phyloP scores from a whole-genome alignment of 2,329 filamentous ascomycete genomes.

The Huntiella moniliformis region DNA sequence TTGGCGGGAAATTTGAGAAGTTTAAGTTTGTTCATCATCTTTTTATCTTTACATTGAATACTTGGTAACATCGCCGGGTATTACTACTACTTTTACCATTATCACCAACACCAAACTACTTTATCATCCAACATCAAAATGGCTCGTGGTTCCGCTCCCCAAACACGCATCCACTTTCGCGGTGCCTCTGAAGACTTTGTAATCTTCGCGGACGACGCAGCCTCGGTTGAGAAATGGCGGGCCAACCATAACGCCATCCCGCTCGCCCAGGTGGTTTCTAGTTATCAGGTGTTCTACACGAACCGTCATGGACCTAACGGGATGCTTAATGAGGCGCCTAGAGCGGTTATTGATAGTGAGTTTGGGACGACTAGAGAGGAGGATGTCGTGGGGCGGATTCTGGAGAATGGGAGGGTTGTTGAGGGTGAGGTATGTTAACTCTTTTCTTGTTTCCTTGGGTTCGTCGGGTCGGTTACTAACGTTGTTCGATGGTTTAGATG shows the following conservation, averaged over 20 bases:
- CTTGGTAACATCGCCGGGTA: not conserved
- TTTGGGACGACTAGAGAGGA: conserved; percentile 70
- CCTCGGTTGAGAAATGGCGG: conserved; percentile 65
- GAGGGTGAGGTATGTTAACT: conserved; percentile 3
- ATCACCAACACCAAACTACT: conserved; percentile 7
- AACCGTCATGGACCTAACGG: conserved; percentile 85
- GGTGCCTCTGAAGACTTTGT: conserved; percentile 42
- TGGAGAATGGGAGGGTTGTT: conserved; percentile 6
- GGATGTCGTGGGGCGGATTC: conserved; percentile 62
- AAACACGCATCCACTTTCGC: conserved; percentile 74
- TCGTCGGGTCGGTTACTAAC: not conserved
- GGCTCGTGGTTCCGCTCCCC: conserved; percentile 50
- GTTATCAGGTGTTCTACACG: conserved; percentile 78
- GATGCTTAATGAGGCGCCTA: conserved; percentile 55
- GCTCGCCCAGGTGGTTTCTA: conserved; percentile 65
- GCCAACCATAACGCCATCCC: conserved; percentile 53
- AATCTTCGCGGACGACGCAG: conserved; percentile 38
- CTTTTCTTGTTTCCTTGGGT: not conserved
- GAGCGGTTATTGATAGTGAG: conserved; percentile 59
- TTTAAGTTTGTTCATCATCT: no score
- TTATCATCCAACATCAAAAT: conserved; percentile 26
- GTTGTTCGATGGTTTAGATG: not conserved
- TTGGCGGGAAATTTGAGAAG: no score
- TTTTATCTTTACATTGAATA: not conserved
- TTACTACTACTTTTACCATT: not conserved